Base-by-base conservation (phyloP, 164 flowering plant species). In the Piper longum region DNA sequence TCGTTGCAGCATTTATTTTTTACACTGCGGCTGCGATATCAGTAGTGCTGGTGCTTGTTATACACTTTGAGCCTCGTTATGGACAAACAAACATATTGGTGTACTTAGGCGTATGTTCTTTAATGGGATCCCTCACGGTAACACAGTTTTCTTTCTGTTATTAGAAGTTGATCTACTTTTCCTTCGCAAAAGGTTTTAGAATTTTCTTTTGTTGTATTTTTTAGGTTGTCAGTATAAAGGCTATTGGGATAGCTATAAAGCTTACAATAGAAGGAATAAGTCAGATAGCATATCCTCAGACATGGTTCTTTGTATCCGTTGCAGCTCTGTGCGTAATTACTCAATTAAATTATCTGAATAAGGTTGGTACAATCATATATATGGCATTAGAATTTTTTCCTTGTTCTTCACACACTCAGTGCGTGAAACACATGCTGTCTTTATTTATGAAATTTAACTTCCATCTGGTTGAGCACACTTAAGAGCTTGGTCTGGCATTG, bases 61-160 rank as follows among this genome's bases (percentile, higher is more conserved):
- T 92, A 74, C 78, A 87, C 76, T 89, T 86, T 76, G 95, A 87
- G 75, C 86, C 91, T 73, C 96, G 80, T 56, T 86, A 74, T 73
- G 98, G 98, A 64, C 98, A 87, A 73, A 82, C 88, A 66, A 87
- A 92, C 70, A 75, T 92, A 59, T 72, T 92, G 71, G 81, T 92
- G 42, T 92, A 86, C 81, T 75, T 87, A 77, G 91, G 96, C 60
- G 84, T 92, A 54, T 92, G 98, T 78, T 92, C 98, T 52, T 75
- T 89, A 57, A 75, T 83, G 76, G 98, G 98, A 62, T 83, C 98
- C 16, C 72, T 92, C 40, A 86, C 93, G 78, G 98, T 92, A 84
- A 80, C 51, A 17, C 12, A 9, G 2, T 48, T 3, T 5, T 14
- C 52, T 14, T 48, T 48, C 52, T 48, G 8, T 48, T 48, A 14